Percentiles rank a stretch among this genome's conserved stretches.
Evolutionary conservation across 352 stramenopile species (phyloP).

Genomic region (Phytophthora chlamydospora): DNA sequence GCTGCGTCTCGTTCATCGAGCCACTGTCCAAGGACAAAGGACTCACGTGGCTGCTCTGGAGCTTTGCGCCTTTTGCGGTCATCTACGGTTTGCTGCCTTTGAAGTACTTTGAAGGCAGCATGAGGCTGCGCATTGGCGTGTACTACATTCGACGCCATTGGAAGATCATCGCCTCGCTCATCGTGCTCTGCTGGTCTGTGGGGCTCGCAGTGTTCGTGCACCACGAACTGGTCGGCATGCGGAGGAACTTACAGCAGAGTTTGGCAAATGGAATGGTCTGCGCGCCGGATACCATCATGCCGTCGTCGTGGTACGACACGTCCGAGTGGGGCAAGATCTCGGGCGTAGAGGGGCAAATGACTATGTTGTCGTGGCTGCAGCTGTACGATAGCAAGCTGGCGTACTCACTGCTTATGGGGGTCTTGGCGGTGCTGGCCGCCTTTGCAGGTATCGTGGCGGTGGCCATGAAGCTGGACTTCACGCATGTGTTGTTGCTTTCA

Average conservation of each 20-base stretch:
- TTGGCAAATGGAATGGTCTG: conserved; percentile 52
- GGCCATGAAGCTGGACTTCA: conserved; percentile 81
- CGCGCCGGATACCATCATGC: conserved; percentile 43
- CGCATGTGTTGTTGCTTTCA: conserved; percentile 65
- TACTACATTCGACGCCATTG: conserved; percentile 79
- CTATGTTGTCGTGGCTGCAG: conserved; percentile 62
- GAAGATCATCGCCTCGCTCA: conserved; percentile 72
- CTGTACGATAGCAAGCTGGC: conserved; percentile 70
- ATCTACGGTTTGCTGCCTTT: conserved; percentile 69
- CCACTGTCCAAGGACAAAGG: conserved; percentile 30
- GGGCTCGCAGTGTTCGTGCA: conserved; percentile 70
- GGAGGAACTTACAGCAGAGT: conserved; percentile 46
- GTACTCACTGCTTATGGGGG: conserved; percentile 67
- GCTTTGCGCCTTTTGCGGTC: conserved; percentile 64
- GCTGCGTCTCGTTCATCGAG: conserved; percentile 43
- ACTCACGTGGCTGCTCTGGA: conserved; percentile 57
- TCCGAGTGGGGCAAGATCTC: conserved; percentile 42
- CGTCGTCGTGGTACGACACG: conserved; percentile 51
- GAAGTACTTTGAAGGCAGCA: conserved; percentile 71
- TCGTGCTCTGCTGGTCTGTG: conserved; percentile 72
- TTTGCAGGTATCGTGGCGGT: conserved; percentile 74
- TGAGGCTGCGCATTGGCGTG: conserved; percentile 70
- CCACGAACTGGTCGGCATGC: conserved; percentile 54
- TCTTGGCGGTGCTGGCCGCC: conserved; percentile 63
- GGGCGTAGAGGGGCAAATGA: conserved; percentile 48